Evolutionary conservation across 2,329 filamentous ascomycete species (phyloP).

Genomic region (Clonostachys byssicola): DNA sequence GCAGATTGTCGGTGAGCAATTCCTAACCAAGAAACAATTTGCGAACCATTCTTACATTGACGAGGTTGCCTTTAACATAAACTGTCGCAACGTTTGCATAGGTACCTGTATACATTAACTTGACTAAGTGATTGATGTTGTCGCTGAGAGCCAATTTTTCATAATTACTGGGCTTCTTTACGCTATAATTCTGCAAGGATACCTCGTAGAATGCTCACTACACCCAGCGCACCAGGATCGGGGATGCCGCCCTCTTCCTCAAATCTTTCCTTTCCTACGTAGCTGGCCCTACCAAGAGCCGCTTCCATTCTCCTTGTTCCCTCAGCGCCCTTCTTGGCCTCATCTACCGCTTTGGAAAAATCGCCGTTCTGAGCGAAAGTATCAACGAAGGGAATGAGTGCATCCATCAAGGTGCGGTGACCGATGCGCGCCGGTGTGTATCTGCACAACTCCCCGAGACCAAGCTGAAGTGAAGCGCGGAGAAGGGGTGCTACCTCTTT

Average conservation of each 20-base stretch:
- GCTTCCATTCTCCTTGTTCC: slow-evolving; percentile 90
- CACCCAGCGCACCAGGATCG: slow-evolving; percentile 66
- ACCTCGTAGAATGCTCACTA: not conserved
- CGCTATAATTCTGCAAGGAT: too few relatives aligned
- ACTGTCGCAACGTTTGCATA: too few relatives aligned
- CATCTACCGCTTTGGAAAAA: slow-evolving; percentile 68
- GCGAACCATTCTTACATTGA: too few relatives aligned
- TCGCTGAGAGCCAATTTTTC: too few relatives aligned
- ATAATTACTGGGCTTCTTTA: too few relatives aligned
- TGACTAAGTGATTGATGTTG: too few relatives aligned
- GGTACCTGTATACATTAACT: too few relatives aligned
- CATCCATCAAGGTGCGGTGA: slow-evolving; percentile 87
- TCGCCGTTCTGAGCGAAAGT: slow-evolving; percentile 61
- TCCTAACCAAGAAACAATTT: too few relatives aligned
- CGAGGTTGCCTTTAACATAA: too few relatives aligned
- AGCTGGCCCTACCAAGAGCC: slow-evolving; percentile 61
- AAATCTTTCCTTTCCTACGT: slow-evolving; percentile 37
- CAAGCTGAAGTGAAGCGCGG: slow-evolving; percentile 66
- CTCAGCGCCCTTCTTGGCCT: slow-evolving; percentile 71
- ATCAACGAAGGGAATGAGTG: slow-evolving; percentile 82
- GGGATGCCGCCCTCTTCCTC: slow-evolving; percentile 34
- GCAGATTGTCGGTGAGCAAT: too few relatives aligned
- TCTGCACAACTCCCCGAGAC: slow-evolving; percentile 65
- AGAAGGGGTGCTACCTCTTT: slow-evolving; percentile 16
- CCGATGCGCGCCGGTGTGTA: slow-evolving; percentile 90